These are phyloP conservation scores for Ogataea paradorogensis DNA, from an alignment of 805 yeast species.

Conservation along the genomic window DNA sequence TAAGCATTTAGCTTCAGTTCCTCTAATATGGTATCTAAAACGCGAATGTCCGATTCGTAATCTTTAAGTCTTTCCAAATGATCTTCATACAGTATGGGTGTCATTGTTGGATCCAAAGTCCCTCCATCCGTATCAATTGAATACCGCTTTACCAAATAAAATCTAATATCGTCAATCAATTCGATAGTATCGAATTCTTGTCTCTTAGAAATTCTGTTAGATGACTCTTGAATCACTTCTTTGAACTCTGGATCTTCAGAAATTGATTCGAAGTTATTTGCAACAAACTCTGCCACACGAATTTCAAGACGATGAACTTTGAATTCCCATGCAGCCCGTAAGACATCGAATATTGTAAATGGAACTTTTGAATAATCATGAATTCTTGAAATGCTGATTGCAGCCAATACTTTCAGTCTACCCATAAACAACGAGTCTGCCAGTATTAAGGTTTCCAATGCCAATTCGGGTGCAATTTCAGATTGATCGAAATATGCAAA, in stretches of 20 bases:
- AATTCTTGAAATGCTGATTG: slow-evolving; percentile 42
- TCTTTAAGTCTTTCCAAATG: slow-evolving; percentile 10
- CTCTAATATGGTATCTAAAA: slow-evolving; percentile 39
- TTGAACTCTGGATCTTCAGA: slow-evolving; percentile 36
- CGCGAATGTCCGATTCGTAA: slow-evolving; percentile 37
- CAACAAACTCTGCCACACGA: slow-evolving; percentile 56
- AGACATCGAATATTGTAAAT: slow-evolving; percentile 50
- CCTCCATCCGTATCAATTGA: slow-evolving; percentile 29
- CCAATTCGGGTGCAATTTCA: slow-evolving; percentile 45
- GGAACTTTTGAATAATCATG: slow-evolving; percentile 20
- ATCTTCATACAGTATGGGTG: slow-evolving; percentile 11
- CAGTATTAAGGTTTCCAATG: slow-evolving; percentile 54
- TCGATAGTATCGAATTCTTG: slow-evolving; percentile 81
- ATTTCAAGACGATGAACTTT: slow-evolving; percentile 63
- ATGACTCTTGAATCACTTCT: slow-evolving; percentile 33
- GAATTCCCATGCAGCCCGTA: slow-evolving; percentile 67
- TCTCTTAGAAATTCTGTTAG: slow-evolving; percentile 54
- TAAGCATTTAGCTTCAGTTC: slow-evolving; percentile 43
- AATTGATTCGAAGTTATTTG: slow-evolving; percentile 44
- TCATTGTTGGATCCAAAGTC: slow-evolving; percentile 16
- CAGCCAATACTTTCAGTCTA: slow-evolving; percentile 62
- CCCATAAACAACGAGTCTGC: slow-evolving; percentile 63
- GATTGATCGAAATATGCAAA: slow-evolving; percentile 62
- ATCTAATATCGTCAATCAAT: slow-evolving; percentile 72
- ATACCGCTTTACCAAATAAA: slow-evolving; percentile 46